phyloP scores from a whole-genome alignment of 1,284 basidiomycete genomes.

The Puccinia hordei region DNA sequence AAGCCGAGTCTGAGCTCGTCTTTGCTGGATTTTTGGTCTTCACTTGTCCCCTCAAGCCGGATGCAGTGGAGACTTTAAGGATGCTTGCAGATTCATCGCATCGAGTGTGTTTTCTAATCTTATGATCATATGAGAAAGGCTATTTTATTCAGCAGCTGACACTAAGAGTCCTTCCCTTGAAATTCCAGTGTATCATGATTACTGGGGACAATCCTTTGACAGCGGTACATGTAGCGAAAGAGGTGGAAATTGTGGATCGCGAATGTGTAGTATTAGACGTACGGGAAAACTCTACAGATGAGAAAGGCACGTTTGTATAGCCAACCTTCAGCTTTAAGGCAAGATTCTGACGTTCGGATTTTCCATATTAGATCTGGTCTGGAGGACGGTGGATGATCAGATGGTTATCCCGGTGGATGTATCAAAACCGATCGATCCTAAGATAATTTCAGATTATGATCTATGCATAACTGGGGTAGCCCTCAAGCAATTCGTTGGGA shows the following conservation, averaged over 20 bases:
- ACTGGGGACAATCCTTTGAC: constrained; percentile 95
- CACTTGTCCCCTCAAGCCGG: constrained; percentile 91
- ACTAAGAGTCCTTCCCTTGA: background rate
- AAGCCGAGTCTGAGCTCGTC: constrained; percentile 73
- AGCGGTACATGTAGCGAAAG: constrained; percentile 85
- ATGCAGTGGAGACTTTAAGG: constrained; percentile 81
- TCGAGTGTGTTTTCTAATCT: constrained; percentile 66
- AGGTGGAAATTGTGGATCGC: constrained; percentile 92
- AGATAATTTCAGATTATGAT: constrained; percentile 80
- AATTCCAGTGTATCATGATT: constrained; percentile 84
- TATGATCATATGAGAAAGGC: background rate
- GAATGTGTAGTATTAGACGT: constrained; percentile 87
- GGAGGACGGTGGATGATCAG: constrained; percentile 77
- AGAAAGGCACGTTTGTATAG: constrained; percentile 65
- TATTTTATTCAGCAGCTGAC: background rate
- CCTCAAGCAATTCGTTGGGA: constrained; percentile 75
- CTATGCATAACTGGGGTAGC: constrained; percentile 92
- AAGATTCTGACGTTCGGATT: background rate
- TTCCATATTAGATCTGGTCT: constrained; percentile 55
- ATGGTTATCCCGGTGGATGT: constrained; percentile 82
- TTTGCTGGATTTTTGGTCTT: constrained; percentile 94
- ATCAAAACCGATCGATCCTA: constrained; percentile 71
- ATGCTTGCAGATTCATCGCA: constrained; percentile 93
- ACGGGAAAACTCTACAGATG: constrained; percentile 73
- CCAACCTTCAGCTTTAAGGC: constrained; percentile 72